Conservation (phyloP, 257 asterid species). For the Solanum peruvianum region DNA sequence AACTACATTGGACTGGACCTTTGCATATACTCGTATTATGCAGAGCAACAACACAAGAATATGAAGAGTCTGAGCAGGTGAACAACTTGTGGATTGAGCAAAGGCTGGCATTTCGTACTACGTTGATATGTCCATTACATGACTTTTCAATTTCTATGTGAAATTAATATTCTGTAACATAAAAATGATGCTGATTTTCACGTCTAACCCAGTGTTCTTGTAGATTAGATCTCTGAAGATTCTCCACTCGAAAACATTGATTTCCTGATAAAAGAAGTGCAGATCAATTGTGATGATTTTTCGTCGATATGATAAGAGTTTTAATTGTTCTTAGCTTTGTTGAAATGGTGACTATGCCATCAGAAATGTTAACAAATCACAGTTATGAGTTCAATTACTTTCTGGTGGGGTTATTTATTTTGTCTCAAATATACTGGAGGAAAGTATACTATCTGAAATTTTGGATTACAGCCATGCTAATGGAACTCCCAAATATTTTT, state of each 20-base stretch:
- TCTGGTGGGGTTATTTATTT: neutral
- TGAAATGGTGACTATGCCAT: neutral
- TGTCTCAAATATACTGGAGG: neutral
- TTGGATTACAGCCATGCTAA: neutral
- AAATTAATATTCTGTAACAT: neutral
- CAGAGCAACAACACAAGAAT: neutral
- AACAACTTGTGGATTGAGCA: neutral
- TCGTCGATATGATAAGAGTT: neutral
- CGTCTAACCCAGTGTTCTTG: neutral
- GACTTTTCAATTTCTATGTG: neutral
- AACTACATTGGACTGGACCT: neutral
- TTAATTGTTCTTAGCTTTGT: neutral
- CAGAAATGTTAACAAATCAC: neutral
- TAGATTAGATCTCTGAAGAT: neutral
- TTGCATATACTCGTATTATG: neutral
- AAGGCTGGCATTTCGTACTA: neutral
- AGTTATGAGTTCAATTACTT: neutral
- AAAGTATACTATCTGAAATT: neutral
- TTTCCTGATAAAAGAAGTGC: neutral
- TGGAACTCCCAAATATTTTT: neutral
- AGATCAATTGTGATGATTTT: neutral
- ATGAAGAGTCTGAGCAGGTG: neutral
- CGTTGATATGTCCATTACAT: neutral
- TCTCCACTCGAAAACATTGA: neutral
- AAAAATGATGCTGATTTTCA: neutral